Evolutionary conservation across 139 green algal genomes (phyloP), one percentile per base, ranked within the genome.

Genomic region (Chlamydomonas sphaeroides): DNA sequence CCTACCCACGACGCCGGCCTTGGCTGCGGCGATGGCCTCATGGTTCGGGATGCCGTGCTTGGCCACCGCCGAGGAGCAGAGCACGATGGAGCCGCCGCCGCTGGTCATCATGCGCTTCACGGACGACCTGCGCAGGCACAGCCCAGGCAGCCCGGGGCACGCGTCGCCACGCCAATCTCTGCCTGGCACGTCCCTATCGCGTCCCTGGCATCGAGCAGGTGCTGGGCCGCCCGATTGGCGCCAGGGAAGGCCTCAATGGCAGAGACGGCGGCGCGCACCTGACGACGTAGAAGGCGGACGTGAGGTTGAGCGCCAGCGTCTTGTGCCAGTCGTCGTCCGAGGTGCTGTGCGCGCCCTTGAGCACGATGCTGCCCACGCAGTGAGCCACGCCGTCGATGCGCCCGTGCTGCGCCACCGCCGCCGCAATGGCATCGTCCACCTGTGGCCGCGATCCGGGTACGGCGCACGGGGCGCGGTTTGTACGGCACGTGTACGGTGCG

Each of bases 11-110:
- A 97, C 80, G 48, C 90, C 94, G 11, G 90, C 94, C 89, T 97
- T 97, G 38, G 94, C 94, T 11, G 94, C 94, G 11, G 94, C 94
- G 39, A 96, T 96, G 48, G 92, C 94, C 69, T 97, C 94, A 71
- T 97, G 94, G 87, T 97, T 96, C 28, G 92, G 83, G 23, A 92
- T 88, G 45, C 93, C 93, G 45, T 92, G 88, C 23, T 86, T 74
- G 0, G 91, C 91, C 20, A 95, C 90, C 38, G 91, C 93, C 23
- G 88, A 93, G 39, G 88, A 93, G 84, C 90, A 96, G 66, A 95
- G 91, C 26, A 85, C 93, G 30, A 97, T 88, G 39, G 86, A 93
- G 45, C 94, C 94, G 32, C 94, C 94, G 28, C 86, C 88, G 32
- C 72, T 78, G 61, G 65, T 89, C 94, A 97, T 97, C 78, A 90